Percentiles rank a stretch among this genome's conserved stretches.
These are phyloP conservation scores for Clathrospora elynae DNA, from an alignment of 2,329 filamentous ascomycete genomes.

Conservation along the genomic window DNA sequence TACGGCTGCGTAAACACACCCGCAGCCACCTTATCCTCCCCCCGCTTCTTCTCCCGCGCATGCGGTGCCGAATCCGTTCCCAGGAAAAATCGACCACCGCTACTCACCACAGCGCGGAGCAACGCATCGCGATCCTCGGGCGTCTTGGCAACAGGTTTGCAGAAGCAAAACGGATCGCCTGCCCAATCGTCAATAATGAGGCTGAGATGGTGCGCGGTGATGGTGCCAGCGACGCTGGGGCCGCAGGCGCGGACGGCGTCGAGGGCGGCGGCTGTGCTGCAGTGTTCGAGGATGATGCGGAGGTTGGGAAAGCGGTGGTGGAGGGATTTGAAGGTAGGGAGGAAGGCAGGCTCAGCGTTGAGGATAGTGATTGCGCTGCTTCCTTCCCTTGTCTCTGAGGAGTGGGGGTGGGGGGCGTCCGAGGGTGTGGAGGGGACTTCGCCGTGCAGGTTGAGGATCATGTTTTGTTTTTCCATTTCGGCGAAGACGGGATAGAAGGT, in stretches of 20 bases:
- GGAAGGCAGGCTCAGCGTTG: conserved; percentile 75
- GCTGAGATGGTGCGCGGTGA: conserved; percentile 85
- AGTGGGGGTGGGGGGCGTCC: conserved; percentile 18
- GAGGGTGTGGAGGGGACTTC: conserved; percentile 68
- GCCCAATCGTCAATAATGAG: conserved; percentile 77
- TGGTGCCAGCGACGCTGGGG: conserved; percentile 75
- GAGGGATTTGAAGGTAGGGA: conserved; percentile 76
- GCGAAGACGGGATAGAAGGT: conserved; percentile 78
- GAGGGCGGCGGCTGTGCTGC: conserved; percentile 81
- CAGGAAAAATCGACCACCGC: conserved; percentile 72
- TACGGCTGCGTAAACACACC: conserved; percentile 82
- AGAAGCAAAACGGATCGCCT: conserved; percentile 76
- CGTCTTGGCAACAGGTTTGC: conserved; percentile 69
- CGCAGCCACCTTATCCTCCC: conserved; percentile 61
- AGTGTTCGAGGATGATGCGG: conserved; percentile 75
- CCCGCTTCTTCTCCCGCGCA: conserved; percentile 64
- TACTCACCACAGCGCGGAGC: conserved; percentile 61
- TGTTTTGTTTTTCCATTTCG: conserved; percentile 83
- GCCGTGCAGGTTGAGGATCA: conserved; percentile 93
- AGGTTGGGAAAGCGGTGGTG: conserved; percentile 76
- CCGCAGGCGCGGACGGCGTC: conserved; percentile 78
- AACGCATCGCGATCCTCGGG: conserved; percentile 75
- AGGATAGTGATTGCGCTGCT: conserved; percentile 52
- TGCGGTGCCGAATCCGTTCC: conserved; percentile 75
- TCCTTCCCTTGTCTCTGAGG: conserved; percentile 19